Conservation (phyloP, 371 early-diverging fungal species). For the Mucor lusitanicus region DNA sequence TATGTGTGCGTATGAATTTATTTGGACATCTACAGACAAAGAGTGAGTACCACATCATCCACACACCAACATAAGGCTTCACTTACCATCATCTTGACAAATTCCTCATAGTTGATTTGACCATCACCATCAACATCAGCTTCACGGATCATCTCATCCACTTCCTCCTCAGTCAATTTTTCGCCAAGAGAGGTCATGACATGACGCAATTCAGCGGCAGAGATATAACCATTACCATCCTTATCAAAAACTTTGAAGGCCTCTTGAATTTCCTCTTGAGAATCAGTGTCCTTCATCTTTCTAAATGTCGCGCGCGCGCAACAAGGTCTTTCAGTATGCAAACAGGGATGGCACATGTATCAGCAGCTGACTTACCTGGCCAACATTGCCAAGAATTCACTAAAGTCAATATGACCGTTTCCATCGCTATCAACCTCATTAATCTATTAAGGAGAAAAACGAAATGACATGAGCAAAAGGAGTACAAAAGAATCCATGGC, state of each 20-base stretch:
- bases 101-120: conserved; percentile 87
- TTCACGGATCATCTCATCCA: conserved; percentile 82
- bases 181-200: conserved; percentile 47
- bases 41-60: not conserved
- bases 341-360: no score
- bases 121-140: conserved; percentile 82
- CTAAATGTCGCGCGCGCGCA: conserved; percentile 2
- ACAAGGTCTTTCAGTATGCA: no score
- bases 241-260: conserved; percentile 57
- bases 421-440: conserved; percentile 91
- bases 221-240: conserved; percentile 50
- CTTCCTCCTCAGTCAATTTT: conserved; percentile 56
- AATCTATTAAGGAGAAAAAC: conserved; percentile 43
- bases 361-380: conserved; percentile 60
- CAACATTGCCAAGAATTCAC: conserved; percentile 91
- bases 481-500: no score
- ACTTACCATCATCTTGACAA: conserved; percentile 81
- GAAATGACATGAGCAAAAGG: not conserved
- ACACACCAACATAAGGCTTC: no score
- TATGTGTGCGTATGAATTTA: not conserved
- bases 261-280: conserved; percentile 43
- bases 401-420: conserved; percentile 89
- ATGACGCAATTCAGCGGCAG: conserved; percentile 43
- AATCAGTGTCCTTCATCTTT: conserved; percentile 41
- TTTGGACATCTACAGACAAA: not conserved